These are phyloP conservation scores for Saccharomyces hybrid DNA, from an alignment of 1,139 yeast species.

Conservation along the genomic window DNA sequence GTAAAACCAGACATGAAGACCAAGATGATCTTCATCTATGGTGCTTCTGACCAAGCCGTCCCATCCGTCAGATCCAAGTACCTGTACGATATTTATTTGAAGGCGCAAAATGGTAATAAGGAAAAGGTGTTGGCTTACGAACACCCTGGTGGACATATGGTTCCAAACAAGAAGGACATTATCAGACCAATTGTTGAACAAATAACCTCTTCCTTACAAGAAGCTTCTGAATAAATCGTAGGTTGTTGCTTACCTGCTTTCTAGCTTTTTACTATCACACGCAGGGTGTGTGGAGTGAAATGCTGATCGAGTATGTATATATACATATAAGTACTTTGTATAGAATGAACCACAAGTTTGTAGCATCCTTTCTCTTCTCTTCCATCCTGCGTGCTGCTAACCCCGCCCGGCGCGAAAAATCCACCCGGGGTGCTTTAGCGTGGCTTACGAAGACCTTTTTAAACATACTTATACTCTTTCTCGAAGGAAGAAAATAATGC, in stretches of 20 bases:
- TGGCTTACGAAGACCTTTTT: neutral
- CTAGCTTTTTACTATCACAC: neutral
- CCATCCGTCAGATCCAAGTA: constrained; percentile 44
- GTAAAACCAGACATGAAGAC: constrained; percentile 29
- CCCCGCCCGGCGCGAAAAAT: neutral
- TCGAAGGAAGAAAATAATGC: neutral
- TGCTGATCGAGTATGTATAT: neutral
- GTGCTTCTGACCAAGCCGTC: constrained; percentile 47
- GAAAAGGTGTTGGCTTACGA: constrained; percentile 41
- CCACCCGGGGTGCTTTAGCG: neutral
- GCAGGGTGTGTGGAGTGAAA: neutral
- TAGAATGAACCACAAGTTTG: neutral
- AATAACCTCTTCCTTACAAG: constrained; percentile 22
- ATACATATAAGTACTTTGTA: neutral
- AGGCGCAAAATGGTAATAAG: constrained; percentile 28
- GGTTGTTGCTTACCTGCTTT: neutral
- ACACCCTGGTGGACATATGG: constrained; percentile 82
- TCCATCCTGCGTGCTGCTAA: neutral
- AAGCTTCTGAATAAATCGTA: neutral
- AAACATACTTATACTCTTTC: neutral
- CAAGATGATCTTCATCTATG: constrained; percentile 33
- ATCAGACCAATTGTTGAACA: constrained; percentile 37
- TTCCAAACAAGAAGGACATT: constrained; percentile 61
- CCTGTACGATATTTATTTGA: constrained; percentile 36
- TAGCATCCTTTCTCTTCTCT: neutral